Base-by-base conservation (phyloP, 2,329 filamentous ascomycete genomes). In the Xylariaceae sp. region DNA sequence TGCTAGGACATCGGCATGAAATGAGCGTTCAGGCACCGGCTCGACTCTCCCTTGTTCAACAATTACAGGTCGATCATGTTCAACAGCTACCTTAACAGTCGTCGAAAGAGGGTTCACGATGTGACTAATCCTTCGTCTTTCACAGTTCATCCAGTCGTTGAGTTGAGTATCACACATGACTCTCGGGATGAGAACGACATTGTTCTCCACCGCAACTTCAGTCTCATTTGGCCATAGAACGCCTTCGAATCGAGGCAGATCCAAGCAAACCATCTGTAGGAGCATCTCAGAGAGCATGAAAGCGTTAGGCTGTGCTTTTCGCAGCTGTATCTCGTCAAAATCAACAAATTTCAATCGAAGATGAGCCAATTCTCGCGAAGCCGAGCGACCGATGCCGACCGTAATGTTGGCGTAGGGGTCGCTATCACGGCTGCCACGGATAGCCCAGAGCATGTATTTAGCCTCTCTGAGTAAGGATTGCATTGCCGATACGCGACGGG, bases 371-470 rank as follows among this genome's bases (percentile, higher is more conserved):
- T 42, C 38, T 22, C 19, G 10, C 5, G 17, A 25, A 3, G 11
- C 34, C 2, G 39, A 27, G 27, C 47, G 35, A 4, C 37, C 40
- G 14, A 44, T 22, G 4, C 45, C 45, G 10, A 44, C 40, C 3
- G 17, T 7, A 3, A 48, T 44, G 17, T 40, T 48, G 12, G 45
- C 40, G 14, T 44, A 40, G 6, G 45, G 45, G 7, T 44, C 37
- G 10, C 19, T 22, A 6, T 17, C n/a, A n/a, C 72, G 67, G 2
- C 69, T 71, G 4, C 69, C 69, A 0, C 61, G 59, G 0, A 73
- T 73, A 16, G 76, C 49, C 75, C 76, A 80, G 1, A 80, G 37
- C 2, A 79, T 52, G 2, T 67, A 64, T 14, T 62, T 65, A 1
- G 68, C 60, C 1, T 41, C 42, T 4, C 57, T 48, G 29, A 53